Evolutionary conservation across 331 rosid species (phyloP).

Genomic region (Pyracantha coccinea): DNA sequence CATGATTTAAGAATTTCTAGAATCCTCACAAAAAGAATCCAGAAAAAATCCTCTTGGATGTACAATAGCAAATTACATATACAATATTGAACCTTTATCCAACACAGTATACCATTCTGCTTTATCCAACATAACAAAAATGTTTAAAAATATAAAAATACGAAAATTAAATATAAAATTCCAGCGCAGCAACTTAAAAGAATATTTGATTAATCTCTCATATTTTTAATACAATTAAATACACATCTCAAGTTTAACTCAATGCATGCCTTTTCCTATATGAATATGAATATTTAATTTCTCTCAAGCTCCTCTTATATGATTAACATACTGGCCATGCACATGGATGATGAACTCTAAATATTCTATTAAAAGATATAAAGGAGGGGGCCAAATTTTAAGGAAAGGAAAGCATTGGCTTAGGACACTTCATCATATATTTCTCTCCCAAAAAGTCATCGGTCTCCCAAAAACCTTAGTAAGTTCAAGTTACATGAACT

Average conservation of each 20-base stretch:
- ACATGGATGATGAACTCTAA: neutral
- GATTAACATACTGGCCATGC: neutral
- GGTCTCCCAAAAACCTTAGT: neutral
- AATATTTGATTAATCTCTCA: neutral
- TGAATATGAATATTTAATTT: neutral
- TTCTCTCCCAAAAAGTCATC: neutral
- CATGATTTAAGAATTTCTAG: rapidly evolving
- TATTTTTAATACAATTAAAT: neutral
- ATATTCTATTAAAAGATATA: neutral
- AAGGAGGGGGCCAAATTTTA: neutral
- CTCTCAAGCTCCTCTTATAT: neutral
- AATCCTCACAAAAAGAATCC: rapidly evolving
- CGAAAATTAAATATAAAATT: too few relatives aligned
- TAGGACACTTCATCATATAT: neutral
- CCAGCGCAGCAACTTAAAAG: neutral
- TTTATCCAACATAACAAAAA: neutral
- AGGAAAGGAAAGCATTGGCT: neutral
- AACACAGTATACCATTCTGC: neutral
- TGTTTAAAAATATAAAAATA: too few relatives aligned
- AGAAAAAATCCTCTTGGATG: too few relatives aligned
- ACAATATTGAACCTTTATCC: neutral
- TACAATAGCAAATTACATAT: neutral
- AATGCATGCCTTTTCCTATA: neutral
- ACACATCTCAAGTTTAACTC: neutral
- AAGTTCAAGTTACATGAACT: neutral